Evolutionary conservation across 2,329 filamentous ascomycete species (phyloP).

Genomic region (Claviceps fusiformis): DNA sequence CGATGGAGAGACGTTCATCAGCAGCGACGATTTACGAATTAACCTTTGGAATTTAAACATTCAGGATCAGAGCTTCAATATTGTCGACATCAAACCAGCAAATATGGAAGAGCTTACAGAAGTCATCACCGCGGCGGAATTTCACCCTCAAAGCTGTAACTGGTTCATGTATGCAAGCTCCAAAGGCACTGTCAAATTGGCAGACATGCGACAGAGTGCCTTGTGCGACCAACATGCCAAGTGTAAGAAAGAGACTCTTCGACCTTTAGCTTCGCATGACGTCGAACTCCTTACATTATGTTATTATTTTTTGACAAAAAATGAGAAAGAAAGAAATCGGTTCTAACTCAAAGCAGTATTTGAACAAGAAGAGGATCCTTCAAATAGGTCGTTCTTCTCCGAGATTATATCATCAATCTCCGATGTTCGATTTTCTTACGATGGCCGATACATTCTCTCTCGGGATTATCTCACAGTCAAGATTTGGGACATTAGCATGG

Average conservation of each 20-base stretch:
- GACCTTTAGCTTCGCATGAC: background rate
- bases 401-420: slow-evolving; percentile 99
- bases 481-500: slow-evolving; percentile 99
- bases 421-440: slow-evolving; percentile 92
- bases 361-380: slow-evolving; percentile 95
- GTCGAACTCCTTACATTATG: background rate
- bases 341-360: slow-evolving; percentile 53
- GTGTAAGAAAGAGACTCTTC: slow-evolving; percentile 37
- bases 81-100: slow-evolving; percentile 97
- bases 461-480: slow-evolving; percentile 98
- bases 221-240: slow-evolving; percentile 94
- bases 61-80: slow-evolving; percentile 99
- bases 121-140: slow-evolving; percentile 96
- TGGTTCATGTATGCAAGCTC: slow-evolving; percentile 99
- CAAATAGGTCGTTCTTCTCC: slow-evolving; percentile 95
- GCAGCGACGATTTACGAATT: slow-evolving; percentile 92
- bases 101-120: slow-evolving; percentile 99
- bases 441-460: slow-evolving; percentile 93
- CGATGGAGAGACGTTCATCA: slow-evolving; percentile 98
- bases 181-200: slow-evolving; percentile 96
- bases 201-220: slow-evolving; percentile 95
- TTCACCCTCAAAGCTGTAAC: slow-evolving; percentile 94
- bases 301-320: background rate
- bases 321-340: background rate
- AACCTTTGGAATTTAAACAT: slow-evolving; percentile 99